These are phyloP conservation scores for Fusarium tjaetaba DNA, from an alignment of 2,329 filamentous ascomycete genomes.

Conservation along the genomic window DNA sequence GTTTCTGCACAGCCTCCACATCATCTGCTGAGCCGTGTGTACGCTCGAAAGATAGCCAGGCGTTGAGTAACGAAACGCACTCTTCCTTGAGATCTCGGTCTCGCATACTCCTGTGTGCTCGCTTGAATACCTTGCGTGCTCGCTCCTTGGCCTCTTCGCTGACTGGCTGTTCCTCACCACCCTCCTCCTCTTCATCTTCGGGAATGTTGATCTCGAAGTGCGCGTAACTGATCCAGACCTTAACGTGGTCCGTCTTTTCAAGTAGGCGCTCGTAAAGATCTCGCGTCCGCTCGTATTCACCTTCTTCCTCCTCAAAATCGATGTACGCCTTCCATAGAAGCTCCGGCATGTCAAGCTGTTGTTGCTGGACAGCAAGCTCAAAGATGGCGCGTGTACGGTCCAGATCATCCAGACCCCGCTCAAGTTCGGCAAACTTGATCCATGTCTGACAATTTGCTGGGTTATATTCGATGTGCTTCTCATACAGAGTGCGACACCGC, in stretches of 20 bases:
- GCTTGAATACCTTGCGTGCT: conserved; percentile 84
- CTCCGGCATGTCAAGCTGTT: conserved; percentile 94
- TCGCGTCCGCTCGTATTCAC: conserved; percentile 85
- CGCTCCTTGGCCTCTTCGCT: conserved; percentile 85
- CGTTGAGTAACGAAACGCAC: conserved; percentile 88
- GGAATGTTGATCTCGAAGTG: conserved; percentile 97
- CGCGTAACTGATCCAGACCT: conserved; percentile 99
- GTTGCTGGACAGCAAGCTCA: conserved; percentile 86
- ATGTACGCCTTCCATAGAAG: conserved; percentile 98
- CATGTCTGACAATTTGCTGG: conserved; percentile 90
- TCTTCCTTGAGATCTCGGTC: conserved; percentile 93
- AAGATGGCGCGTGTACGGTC: conserved; percentile 91
- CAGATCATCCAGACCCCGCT: conserved; percentile 88
- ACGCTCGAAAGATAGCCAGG: conserved; percentile 92
- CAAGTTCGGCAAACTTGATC: conserved; percentile 96
- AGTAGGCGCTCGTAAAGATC: conserved; percentile 89
- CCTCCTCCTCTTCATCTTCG: conserved; percentile 70
- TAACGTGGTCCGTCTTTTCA: conserved; percentile 96
- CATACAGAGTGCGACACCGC: conserved; percentile 88
- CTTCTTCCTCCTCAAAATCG: conserved; percentile 97
- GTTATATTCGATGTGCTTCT: conserved; percentile 95
- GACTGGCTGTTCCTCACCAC: conserved; percentile 73
- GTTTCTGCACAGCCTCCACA: conserved; percentile 83
- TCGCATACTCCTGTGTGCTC: conserved; percentile 87
- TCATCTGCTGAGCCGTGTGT: conserved; percentile 82